phyloP scores from a whole-genome alignment of 2,329 filamentous ascomycete genomes.

The Ceratocystiopsis minuta region DNA sequence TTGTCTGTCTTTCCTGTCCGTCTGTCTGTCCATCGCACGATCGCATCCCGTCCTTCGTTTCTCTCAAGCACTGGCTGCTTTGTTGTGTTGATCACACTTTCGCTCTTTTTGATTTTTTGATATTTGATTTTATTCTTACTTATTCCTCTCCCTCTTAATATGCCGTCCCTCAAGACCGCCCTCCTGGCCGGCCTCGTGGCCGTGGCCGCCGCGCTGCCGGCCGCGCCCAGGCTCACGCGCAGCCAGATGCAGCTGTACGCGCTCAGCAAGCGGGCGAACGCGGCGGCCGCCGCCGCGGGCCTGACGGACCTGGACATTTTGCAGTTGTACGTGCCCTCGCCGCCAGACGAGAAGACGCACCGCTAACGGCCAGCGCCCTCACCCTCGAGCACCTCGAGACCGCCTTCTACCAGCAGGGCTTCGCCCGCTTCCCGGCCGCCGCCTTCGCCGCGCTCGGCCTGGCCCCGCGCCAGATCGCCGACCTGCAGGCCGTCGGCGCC shows the following conservation, averaged over 20 bases:
- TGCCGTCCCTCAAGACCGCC: slow-evolving; percentile 28
- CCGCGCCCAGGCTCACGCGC: slow-evolving; percentile 22
- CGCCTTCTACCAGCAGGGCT: slow-evolving; percentile 53
- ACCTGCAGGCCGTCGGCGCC: slow-evolving; percentile 41
- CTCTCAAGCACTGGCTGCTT: neutral
- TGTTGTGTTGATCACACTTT: neutral
- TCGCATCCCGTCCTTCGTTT: neutral
- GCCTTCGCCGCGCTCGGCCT: slow-evolving; percentile 49
- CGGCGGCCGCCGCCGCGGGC: slow-evolving; percentile 25
- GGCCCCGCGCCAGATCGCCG: slow-evolving; percentile 31
- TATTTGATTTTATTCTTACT: neutral
- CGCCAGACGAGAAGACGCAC: no score
- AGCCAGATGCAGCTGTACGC: slow-evolving; percentile 28
- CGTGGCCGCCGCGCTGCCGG: slow-evolving; percentile 28
- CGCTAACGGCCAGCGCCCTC: slow-evolving; percentile 32
- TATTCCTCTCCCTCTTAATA: slow-evolving; percentile 15
- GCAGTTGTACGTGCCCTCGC: slow-evolving; percentile 30
- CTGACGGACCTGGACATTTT: slow-evolving; percentile 36
- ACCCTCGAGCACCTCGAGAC: slow-evolving; percentile 61
- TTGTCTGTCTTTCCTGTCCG: no score
- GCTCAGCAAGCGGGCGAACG: slow-evolving; percentile 31
- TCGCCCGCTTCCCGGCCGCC: slow-evolving; percentile 43
- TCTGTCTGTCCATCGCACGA: no score
- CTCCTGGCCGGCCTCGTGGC: slow-evolving; percentile 27
- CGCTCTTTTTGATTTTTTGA: slow-evolving; percentile 10